Evolutionary conservation across 768 basidiomycete genomes (phyloP), one percentile per base, ranked within the genome.

Genomic region (Calocybe indica): DNA sequence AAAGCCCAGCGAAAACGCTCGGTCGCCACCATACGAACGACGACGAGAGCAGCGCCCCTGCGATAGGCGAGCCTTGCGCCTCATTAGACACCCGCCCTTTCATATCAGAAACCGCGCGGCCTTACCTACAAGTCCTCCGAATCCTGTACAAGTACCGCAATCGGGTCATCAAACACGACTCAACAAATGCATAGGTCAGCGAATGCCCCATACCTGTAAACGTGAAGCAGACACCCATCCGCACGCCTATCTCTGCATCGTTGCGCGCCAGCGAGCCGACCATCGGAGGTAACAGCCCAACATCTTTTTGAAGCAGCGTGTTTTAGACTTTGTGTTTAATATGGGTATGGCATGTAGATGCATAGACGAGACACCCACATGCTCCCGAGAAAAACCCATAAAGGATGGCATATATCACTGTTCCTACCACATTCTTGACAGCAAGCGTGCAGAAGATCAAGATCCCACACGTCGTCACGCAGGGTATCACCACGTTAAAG

Each of bases 21-120:
- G 78, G 76, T 30, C 75, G 67, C 76, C 78, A 81, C 82, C 82
- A 84, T 3, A 74, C 54, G 49, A 74, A 81, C 0, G 66, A 57
- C 5, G 65, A 51, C 0, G 78, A 72, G 6, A 84, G 70, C 28
- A 83, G 61, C 4, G 78, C 74, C 0, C 82, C 82, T 32, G 73
- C 73, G 47, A 83, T 74, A 1, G 82, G 82, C 0, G 77, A 73
- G 10, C 80, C 80, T 12, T 72, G 46, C 33, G 43, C 46, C 37
- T 15, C n/a, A 32, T 10, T 54, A 8, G 50, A 48, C 15, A 12
- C 37, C 40, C 12, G 14, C 34, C 35, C n/a, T 33, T 9, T 14
- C 12, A 12, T 15, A 35, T 14, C 14, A 41, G 8, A 14, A 15
- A 13, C 11, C 9, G 11, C 28, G 9, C n/a, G 43, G 39, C 45